Conservation (phyloP, 768 basidiomycete species). For the Xanthoconium purpureum region DNA sequence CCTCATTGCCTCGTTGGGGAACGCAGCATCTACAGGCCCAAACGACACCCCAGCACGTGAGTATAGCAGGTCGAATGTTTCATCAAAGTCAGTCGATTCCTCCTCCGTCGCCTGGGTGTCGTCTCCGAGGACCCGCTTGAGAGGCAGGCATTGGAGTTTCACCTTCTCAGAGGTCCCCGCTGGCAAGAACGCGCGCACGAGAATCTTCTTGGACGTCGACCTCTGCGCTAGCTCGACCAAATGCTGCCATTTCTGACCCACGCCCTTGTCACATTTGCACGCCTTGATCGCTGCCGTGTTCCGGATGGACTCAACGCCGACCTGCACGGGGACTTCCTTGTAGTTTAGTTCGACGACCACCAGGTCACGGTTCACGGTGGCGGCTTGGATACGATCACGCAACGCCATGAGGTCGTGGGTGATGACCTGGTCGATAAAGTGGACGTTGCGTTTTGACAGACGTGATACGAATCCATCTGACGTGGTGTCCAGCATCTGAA, state of each 20-base stretch:
- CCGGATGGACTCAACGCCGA: slow-evolving; percentile 16
- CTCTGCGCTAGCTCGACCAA: slow-evolving; percentile 29
- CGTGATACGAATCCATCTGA: slow-evolving; percentile 22
- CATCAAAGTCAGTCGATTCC: slow-evolving; percentile 18
- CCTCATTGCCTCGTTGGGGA: slow-evolving; percentile 19
- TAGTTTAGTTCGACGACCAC: slow-evolving; percentile 29
- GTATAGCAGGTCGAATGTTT: slow-evolving; percentile 27
- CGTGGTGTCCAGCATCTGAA: neutral
- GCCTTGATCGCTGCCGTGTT: slow-evolving; percentile 9
- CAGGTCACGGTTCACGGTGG: slow-evolving; percentile 3
- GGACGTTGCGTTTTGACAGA: slow-evolving; percentile 21
- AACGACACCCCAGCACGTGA: slow-evolving; percentile 18
- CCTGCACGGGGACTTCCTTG: slow-evolving; percentile 15
- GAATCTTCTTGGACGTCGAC: slow-evolving; percentile 18
- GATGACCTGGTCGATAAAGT: slow-evolving; percentile 26
- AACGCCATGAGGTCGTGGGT: slow-evolving; percentile 15
- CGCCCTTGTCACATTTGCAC: slow-evolving; percentile 21
- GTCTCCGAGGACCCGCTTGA: slow-evolving; percentile 17
- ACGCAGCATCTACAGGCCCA: slow-evolving; percentile 22
- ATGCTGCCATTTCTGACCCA: slow-evolving; percentile 25
- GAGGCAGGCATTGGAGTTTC: slow-evolving; percentile 25
- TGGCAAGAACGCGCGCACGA: slow-evolving; percentile 30
- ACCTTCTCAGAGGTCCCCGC: slow-evolving; percentile 24
- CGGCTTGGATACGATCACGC: slow-evolving; percentile 17
- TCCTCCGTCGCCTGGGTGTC: slow-evolving; percentile 1